Percentiles rank a stretch among this genome's conserved stretches.
Conservation (phyloP, 371 early-diverging fungal genomes). For the Gilbertella persicaria region DNA sequence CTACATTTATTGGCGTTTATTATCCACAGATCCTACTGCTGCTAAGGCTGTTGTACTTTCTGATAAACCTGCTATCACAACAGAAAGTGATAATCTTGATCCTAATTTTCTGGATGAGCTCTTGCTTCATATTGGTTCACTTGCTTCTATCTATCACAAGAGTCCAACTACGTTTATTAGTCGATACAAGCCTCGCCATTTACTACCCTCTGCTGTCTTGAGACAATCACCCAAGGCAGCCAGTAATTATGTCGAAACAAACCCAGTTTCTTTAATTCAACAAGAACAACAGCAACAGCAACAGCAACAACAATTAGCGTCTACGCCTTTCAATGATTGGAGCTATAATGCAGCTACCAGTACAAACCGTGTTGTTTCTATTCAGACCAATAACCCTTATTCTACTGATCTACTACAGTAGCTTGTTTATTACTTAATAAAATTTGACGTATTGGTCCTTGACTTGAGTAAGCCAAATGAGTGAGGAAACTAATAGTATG, state of each 20-base stretch:
- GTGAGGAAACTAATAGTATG: not conserved
- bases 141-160: conserved; percentile 95
- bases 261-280: not conserved
- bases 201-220: conserved; percentile 58
- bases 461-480: conserved; percentile 50
- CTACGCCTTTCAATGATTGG: conserved; percentile 32
- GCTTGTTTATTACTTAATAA: conserved; percentile 2
- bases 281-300: conserved; percentile 21
- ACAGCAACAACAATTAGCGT: conserved; percentile 16
- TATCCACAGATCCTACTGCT: conserved; percentile 87
- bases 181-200: conserved; percentile 61
- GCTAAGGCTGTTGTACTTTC: conserved; percentile 81
- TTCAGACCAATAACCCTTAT: conserved; percentile 45
- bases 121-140: conserved; percentile 79
- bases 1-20: conserved; percentile 95
- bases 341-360: conserved; percentile 32
- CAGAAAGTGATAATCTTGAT: conserved; percentile 84
- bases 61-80: conserved; percentile 92
- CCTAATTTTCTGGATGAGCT: conserved; percentile 84
- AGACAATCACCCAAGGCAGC: conserved; percentile 21
- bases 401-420: conserved; percentile 47
- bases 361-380: conserved; percentile 22
- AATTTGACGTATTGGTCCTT: conserved; percentile 41
- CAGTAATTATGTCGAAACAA: not conserved
- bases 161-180: conserved; percentile 78